Percentiles rank a stretch among this genome's conserved stretches.
Evolutionary conservation across 495 filamentous ascomycete species (phyloP).

Genomic region (Aspergillus nidulans): DNA sequence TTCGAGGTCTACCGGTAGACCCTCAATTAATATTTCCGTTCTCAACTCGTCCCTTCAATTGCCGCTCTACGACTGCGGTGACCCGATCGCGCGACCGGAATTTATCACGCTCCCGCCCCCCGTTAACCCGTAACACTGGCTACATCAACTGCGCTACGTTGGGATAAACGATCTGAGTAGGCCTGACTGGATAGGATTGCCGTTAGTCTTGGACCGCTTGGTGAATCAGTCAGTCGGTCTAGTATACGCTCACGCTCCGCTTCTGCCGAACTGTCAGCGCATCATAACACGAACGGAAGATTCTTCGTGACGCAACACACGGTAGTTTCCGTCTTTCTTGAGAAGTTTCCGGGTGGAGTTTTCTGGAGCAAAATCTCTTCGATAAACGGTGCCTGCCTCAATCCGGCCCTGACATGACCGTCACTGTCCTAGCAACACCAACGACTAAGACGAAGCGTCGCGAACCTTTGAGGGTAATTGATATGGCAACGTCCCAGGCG

Average conservation of each 20-base stretch:
- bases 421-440: constrained; percentile 38
- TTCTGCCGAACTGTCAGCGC: background rate
- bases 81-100: constrained; percentile 13
- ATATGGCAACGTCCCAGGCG: constrained; percentile 43
- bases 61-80: background rate
- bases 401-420: constrained; percentile 42
- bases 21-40: background rate
- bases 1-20: background rate
- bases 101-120: constrained; percentile 4
- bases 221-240: background rate
- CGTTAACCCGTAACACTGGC: background rate
- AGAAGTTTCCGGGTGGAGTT: background rate
- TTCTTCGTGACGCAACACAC: background rate
- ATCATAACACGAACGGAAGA: background rate
- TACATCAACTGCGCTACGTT: background rate
- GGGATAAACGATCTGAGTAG: background rate
- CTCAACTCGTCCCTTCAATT: constrained; percentile 7
- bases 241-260: background rate
- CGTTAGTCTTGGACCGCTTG: background rate
- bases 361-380: background rate
- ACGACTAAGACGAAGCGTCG: constrained; percentile 42
- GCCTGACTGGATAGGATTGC: no score
- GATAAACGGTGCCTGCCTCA: background rate
- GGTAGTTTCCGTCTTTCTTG: background rate
- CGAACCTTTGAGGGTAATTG: constrained; percentile 39